Conservation (phyloP, 2,329 filamentous ascomycete genomes). For the Alternaria sp. region DNA sequence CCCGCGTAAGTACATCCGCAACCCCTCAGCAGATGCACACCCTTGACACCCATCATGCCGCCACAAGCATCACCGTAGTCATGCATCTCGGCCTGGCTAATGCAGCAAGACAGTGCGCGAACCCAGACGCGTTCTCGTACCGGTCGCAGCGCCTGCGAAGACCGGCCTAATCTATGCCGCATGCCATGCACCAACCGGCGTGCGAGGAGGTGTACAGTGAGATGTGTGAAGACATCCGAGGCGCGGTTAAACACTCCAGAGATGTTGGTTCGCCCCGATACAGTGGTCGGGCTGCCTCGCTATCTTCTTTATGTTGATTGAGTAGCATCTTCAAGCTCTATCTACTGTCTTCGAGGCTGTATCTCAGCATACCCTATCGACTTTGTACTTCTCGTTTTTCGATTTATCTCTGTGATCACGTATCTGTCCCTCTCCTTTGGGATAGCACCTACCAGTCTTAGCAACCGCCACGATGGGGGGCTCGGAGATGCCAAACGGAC, state of each 20-base stretch:
- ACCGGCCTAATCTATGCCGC: conserved; percentile 18
- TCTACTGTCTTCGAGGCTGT: not conserved
- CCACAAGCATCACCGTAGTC: conserved; percentile 12
- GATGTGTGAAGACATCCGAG: conserved; percentile 18
- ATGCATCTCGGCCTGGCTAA: conserved; percentile 11
- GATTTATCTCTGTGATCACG: not conserved
- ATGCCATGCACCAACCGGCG: conserved; percentile 13
- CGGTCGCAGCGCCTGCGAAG: not conserved
- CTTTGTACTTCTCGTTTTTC: not conserved
- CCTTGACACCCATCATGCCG: not conserved
- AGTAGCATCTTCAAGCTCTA: conserved; percentile 1
- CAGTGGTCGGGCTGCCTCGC: conserved; percentile 22
- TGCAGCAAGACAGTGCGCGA: conserved; percentile 10
- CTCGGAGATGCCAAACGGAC: conserved; percentile 35
- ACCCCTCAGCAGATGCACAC: conserved; percentile 17
- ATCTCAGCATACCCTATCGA: not conserved
- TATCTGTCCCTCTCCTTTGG: not conserved
- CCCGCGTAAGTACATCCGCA: conserved; percentile 33
- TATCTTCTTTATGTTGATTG: not conserved
- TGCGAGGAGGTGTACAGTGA: not conserved
- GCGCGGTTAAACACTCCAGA: conserved; percentile 41
- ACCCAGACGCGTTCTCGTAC: conserved; percentile 6
- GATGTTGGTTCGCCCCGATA: conserved; percentile 10
- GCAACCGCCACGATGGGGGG: conserved; percentile 29
- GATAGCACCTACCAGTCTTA: not conserved